Base-by-base conservation (phyloP, 2,329 filamentous ascomycete species). In the Arthrobotrys pseudoclavata region DNA sequence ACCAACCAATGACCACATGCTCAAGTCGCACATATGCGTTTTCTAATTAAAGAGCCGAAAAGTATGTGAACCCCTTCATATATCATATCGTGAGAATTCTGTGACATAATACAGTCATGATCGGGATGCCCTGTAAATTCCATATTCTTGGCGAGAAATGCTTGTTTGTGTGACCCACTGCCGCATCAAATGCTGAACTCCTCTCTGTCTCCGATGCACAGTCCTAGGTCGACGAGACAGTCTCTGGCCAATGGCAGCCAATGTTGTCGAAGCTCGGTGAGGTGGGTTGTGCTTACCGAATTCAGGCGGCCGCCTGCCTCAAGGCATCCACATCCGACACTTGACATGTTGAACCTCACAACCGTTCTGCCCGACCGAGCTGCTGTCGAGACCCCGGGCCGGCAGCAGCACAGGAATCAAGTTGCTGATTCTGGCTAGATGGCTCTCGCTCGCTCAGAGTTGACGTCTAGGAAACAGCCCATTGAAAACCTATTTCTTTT, bases 231-330 rank as follows among this genome's bases (percentile, higher is more conserved):
- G 52, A 57, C 48, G 29, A 40, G 13, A 50, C 55, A 24, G 63
- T 29, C 22, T n/a, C 24, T 53, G 50, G 42, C 72, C 72, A 76
- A 76, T 76, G 48, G 64, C 26, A 57, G 62, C 45, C 64, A 34
- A 40, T 12, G 47, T 31, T 57, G 55, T 62, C 37, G 71, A 24
- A 34, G 66, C 20, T 76, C 63, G 63, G 71, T 69, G 63, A 67
- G 52, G 68, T 68, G 72, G 67, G 67, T 40, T 77, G 42, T 60
- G 74, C 61, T 77, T 77, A 62, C 67, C 67, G 50, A 48, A 77
- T 71, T 60, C 67, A 77, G 74, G 74, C 74, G 67, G 67, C 74
- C 61, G 61, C 67, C 74, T 77, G 74, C 74, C 74, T 77, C 37
- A 71, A 77, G 74, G 74, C 67, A 77, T 71, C 67, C 67, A 71